These are phyloP conservation scores for Aspergillus costaricaensis DNA, from an alignment of 2,329 filamentous ascomycete species.

Conservation along the genomic window DNA sequence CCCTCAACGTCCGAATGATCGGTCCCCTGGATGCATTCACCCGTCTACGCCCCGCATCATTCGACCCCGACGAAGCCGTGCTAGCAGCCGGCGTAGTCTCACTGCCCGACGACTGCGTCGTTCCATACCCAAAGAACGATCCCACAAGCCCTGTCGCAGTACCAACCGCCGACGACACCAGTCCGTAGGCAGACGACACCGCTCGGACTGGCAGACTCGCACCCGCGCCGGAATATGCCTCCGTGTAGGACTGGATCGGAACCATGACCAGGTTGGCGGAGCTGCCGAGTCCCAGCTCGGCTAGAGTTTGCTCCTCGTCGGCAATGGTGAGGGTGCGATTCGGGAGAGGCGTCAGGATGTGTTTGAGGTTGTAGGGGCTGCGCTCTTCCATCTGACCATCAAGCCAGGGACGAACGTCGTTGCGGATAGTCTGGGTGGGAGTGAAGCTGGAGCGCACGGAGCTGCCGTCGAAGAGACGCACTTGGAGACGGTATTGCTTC, in stretches of 20 bases:
- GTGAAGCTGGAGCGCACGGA: slow-evolving; percentile 74
- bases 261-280: slow-evolving; percentile 82
- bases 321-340: slow-evolving; percentile 71
- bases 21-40: slow-evolving; percentile 25
- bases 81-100: slow-evolving; percentile 11
- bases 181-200: slow-evolving; percentile 43
- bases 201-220: slow-evolving; percentile 45
- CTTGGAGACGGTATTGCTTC: slow-evolving; percentile 64
- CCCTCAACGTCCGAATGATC: slow-evolving; percentile 56
- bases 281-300: slow-evolving; percentile 71
- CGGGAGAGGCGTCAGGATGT: slow-evolving; percentile 76
- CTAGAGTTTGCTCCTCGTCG: slow-evolving; percentile 71
- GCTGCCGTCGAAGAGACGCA: slow-evolving; percentile 81
- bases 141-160: slow-evolving; percentile 46
- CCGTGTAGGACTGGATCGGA: slow-evolving; percentile 63
- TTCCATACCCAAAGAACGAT: slow-evolving; percentile 47
- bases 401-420: slow-evolving; percentile 75
- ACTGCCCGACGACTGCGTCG: slow-evolving; percentile 17
- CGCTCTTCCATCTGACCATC: slow-evolving; percentile 61
- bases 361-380: slow-evolving; percentile 77
- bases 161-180: slow-evolving; percentile 48
- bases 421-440: slow-evolving; percentile 61
- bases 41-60: slow-evolving; percentile 16
- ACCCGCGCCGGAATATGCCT: slow-evolving; percentile 55
- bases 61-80: slow-evolving; percentile 9